Base-by-base conservation (phyloP, 495 filamentous ascomycete genomes). In the Platismatia glauca region DNA sequence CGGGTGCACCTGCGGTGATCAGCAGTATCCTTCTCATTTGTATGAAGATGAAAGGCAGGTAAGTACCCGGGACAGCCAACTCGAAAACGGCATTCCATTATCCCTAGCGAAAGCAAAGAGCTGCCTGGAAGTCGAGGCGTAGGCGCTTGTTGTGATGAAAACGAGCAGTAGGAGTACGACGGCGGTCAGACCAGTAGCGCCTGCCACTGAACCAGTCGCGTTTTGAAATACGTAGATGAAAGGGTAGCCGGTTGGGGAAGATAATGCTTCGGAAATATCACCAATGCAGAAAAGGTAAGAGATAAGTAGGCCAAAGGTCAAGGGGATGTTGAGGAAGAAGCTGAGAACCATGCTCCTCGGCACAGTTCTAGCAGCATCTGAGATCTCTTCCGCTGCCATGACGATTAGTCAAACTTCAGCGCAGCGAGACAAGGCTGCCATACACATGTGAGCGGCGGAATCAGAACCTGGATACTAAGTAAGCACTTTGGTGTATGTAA, bases 381-480 rank as follows among this genome's bases (percentile, higher is more conserved):
- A 57, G 31, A 57, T 57, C 31, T 57, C 55, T 22, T 58, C 37
- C 53, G 68, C 64, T 77, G 41, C 50, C 15, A 18, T 41, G 7
- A 48, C 7, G 46, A 34, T 71, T 24, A 70, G 63, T 46, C 46
- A 7, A 22, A 22, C 29, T 33, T 34, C n/a, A 3, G 12, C 33
- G 48, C 13, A 27, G 34, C n/a, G 39, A 43, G 48, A 44, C 66
- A 62, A 57, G 61, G 66, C n/a, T 48, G 57, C 65, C 71, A 62
- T 66, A 77, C 73, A 76, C 74, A 83, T 78, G 62, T 84, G 81
- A 8, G 78, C 78, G 5, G 78, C 74, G 52, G 77, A 78, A 68
- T 84, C 81, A 27, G 56, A 77, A 76, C 33, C 81, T 44, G 41
- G 3, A 22, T 44, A 20, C 16, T 4, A 18, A 44, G 20, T 44